Evolutionary conservation across 345 rosid species (phyloP).

Genomic region (Tarenaya hassleriana): DNA sequence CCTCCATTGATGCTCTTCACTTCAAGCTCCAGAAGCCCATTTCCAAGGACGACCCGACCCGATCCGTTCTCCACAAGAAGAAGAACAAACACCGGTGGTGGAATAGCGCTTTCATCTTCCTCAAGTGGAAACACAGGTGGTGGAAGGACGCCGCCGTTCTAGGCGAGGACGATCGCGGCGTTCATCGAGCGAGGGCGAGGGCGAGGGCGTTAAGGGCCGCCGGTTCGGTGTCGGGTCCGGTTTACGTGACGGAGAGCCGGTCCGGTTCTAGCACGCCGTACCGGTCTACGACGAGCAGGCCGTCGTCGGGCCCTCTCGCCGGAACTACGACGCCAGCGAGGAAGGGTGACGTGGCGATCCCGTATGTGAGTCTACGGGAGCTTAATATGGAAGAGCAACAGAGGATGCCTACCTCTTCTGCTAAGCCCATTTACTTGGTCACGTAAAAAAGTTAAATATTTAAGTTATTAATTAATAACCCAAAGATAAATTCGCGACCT

Average conservation of each 20-base stretch:
- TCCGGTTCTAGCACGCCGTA: conserved; percentile 63
- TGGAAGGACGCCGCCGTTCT: conserved; percentile 14
- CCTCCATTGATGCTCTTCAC: conserved; percentile 44
- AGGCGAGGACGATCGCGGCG: no score
- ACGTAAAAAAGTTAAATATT: conserved; percentile 37
- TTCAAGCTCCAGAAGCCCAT: conserved; percentile 92
- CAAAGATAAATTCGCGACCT: no score
- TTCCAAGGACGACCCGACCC: conserved; percentile 57
- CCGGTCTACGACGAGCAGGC: conserved; percentile 37
- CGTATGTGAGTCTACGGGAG: conserved; percentile 72
- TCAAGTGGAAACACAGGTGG: conserved; percentile 62
- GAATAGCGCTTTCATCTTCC: conserved; percentile 62
- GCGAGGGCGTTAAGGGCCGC: conserved; percentile 41
- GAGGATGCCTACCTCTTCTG: conserved; percentile 49
- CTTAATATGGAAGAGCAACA: conserved; percentile 59
- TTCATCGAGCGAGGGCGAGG: conserved; percentile 39
- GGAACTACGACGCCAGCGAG: conserved; percentile 47
- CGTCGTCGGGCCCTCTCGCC: conserved; percentile 64
- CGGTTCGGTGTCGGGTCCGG: conserved; percentile 58
- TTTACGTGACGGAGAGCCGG: conserved; percentile 67
- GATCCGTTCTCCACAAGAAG: conserved; percentile 33
- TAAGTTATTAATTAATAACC: no score
- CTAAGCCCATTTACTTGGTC: conserved; percentile 57
- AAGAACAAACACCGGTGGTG: conserved; percentile 84
- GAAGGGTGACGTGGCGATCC: no score